Evolutionary conservation across 176 grass and related monocot genomes (phyloP).

Genomic region (Raddia distichophylla): DNA sequence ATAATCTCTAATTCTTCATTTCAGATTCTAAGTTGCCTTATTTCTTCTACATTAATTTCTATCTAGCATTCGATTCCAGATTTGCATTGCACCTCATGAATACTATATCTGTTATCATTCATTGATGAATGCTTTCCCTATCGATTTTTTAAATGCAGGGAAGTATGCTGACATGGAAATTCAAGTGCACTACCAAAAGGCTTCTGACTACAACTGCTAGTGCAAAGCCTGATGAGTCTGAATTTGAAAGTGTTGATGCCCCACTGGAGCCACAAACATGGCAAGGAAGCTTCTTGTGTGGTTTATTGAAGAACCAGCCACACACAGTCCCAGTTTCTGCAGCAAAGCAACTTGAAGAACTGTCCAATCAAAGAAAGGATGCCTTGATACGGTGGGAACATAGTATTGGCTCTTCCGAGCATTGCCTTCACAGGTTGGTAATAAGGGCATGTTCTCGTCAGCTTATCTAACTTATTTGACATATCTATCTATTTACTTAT

Average conservation of each 20-base stretch:
- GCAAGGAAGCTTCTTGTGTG: constrained; percentile 65
- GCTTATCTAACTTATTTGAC: too few species aligned
- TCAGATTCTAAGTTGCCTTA: not conserved
- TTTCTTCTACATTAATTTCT: not conserved
- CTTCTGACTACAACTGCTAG: constrained; percentile 37
- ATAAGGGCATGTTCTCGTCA: too few species aligned
- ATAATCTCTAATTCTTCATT: constrained; percentile 1
- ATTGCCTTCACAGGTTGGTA: constrained; percentile 65
- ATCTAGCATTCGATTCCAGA: not conserved
- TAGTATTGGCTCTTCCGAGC: constrained; percentile 61
- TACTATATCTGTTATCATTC: constrained; percentile 12
- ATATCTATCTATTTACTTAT: too few species aligned
- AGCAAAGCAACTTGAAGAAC: constrained; percentile 56
- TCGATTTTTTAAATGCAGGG: constrained; percentile 46
- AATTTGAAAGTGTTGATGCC: constrained; percentile 58
- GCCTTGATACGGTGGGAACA: constrained; percentile 53
- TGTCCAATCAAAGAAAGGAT: constrained; percentile 60
- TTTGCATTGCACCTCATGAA: not conserved
- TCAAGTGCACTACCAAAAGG: constrained; percentile 31
- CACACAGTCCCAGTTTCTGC: constrained; percentile 56
- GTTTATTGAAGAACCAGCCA: constrained; percentile 61
- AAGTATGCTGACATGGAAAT: constrained; percentile 32
- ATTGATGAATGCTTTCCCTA: not conserved
- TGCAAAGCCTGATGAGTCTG: constrained; percentile 48
- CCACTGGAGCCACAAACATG: constrained; percentile 66